Base-by-base conservation (phyloP, 208 protist genomes). In the Crithidia mellificae region DNA sequence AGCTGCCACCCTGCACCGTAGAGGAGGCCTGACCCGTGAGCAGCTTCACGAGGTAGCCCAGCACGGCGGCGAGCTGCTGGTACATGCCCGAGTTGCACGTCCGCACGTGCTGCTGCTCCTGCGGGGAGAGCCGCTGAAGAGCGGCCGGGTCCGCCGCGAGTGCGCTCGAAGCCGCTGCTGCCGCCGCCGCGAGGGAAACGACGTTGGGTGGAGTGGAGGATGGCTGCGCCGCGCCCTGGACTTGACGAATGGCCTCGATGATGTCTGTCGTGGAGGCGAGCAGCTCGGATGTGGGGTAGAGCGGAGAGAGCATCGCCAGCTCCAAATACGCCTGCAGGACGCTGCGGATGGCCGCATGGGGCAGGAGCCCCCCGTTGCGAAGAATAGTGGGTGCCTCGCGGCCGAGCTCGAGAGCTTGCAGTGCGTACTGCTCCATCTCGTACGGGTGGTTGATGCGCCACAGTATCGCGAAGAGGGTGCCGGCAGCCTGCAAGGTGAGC, bases 41-140 rank as follows among this genome's bases (percentile, higher is more conserved):
- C 29, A 67, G 75, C 50, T 72, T 76, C 58, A 93, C 63, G 73
- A 88, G 88, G 74, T 82, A 73, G 29, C 73, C 61, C 17, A 96
- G 78, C 22, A 90, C 85, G 25, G 78, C 59, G 17, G 85, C 75
- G 44, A 93, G 87, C 69, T 96, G 87, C 66, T 93, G 83, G 71
- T 92, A 92, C 90, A 96, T 96, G 50, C 84, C 85, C 0, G 80
- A 77, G 54, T 85, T 83, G 77, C 87, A 96, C 44, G 74, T 85
- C 43, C 85, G 85, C 17, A 91, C 80, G 71, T 91, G 86, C 65
- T 93, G 90, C 63, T 93, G 90, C 72, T 89, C 90, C 73, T 90
- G 87, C 27, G 85, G 84, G 63, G 80, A 85, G 17, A 91, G 72
- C 2, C 77, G 81, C 66, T 86, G 84, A 47, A 83, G 51, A 0